Base-by-base conservation (phyloP, 352 stramenopile species). In the Phytophthora multivora region DNA sequence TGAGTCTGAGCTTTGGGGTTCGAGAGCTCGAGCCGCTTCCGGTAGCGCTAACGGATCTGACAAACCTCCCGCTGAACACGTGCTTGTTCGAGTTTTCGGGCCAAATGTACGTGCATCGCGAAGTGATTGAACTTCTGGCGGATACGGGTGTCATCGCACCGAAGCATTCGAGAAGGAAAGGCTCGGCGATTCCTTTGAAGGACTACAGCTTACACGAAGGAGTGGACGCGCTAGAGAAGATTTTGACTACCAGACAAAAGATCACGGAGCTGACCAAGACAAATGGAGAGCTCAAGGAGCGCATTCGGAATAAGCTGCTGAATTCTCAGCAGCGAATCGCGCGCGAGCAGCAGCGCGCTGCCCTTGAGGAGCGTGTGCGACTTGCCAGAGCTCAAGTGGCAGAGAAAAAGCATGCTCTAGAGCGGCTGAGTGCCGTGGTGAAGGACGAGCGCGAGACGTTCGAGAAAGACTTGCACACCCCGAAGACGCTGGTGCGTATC, bases 381-480 rank as follows among this genome's bases (percentile, higher is more conserved):
- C 46, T 63, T 18, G 53, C 83, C 30, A 70, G 75, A 19, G 63
- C 72, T 13, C 75, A 86, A 56, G 82, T 89, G 6, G 64, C 61
- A 5, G 73, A 86, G 51, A 89, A 92, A 45, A 68, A 71, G 5
- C 71, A 81, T n/a, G 76, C 77, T 19, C 49, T 92, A 25, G 68
- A 70, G 25, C 83, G 83, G 15, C 51, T 91, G 13, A 79, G 80
- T 33, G 59, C 66, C 2, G 81, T 90, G 15, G 82, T 93, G 80
- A 63, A 89, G 13, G 82, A 93, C 47, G 84, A 93, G 50, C 82
- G 80, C 35, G 80, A 77, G 28, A 91, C 79, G 13, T 90, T 91
- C 42, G 81, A 91, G 62, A 90, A 82, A 0, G 84, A 91, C 48
- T 89, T 93, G 35, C 84, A 89, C 57, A 88, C 91, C 42, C 80